A percentile compares a stretch with the other conserved stretches of the same genome.
Evolutionary conservation across 1,284 basidiomycete genomes (phyloP).

Genomic region (Lentinula novae-zelandiae): DNA sequence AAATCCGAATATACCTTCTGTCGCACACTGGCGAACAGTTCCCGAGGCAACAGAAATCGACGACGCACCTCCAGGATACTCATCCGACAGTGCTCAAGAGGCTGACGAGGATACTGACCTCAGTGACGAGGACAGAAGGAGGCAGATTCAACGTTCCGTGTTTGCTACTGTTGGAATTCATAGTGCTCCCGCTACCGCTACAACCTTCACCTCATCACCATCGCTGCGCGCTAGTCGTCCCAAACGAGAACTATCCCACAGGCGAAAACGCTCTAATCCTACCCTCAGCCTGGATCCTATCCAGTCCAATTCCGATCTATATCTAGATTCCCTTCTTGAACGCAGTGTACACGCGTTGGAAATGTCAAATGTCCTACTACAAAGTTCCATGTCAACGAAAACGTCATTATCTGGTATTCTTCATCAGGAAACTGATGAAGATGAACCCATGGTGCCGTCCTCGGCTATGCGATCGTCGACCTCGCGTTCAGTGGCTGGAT

Average conservation of each 20-base stretch:
- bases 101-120: conserved; percentile 60
- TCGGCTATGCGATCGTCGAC: background rate
- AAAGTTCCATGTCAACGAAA: conserved; percentile 68
- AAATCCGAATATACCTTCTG: conserved; percentile 11
- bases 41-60: conserved; percentile 34
- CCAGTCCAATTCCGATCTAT: conserved; percentile 30
- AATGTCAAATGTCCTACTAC: conserved; percentile 73
- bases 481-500: background rate
- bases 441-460: conserved; percentile 35
- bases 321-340: conserved; percentile 71
- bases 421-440: conserved; percentile 26
- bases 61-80: conserved; percentile 56
- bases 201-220: background rate
- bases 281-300: conserved; percentile 4
- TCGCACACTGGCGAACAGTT: conserved; percentile 27
- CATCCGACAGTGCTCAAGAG: conserved; percentile 71
- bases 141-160: conserved; percentile 16
- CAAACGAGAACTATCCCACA: conserved; percentile 3
- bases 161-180: conserved; percentile 1
- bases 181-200: background rate
- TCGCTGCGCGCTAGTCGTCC: background rate
- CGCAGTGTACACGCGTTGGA: conserved; percentile 80
- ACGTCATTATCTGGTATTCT: conserved; percentile 47
- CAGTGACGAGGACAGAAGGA: conserved; percentile 18
- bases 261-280: conserved; percentile 13